phyloP scores from a whole-genome alignment of 495 filamentous ascomycete species.

The Xylaria curta region DNA sequence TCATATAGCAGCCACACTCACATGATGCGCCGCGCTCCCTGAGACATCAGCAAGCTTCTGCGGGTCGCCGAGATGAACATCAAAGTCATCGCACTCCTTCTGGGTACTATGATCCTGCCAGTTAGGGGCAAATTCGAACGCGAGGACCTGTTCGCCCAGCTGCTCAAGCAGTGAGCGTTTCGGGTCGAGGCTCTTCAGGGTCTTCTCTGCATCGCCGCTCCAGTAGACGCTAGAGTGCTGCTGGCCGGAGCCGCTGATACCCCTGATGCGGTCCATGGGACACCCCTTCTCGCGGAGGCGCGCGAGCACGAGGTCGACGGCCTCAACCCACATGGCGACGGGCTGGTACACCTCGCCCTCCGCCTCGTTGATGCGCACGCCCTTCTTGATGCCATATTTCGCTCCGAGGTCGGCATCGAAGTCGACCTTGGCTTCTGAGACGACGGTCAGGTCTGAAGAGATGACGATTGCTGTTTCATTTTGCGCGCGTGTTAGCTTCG shows the following conservation, averaged over 20 bases:
- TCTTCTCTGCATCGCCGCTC: slow-evolving; percentile 70
- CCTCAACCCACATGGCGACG: slow-evolving; percentile 92
- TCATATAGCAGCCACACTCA: slow-evolving; percentile 49
- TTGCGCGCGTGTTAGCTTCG: slow-evolving; percentile 11
- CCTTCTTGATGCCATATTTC: slow-evolving; percentile 87
- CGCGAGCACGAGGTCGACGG: slow-evolving; percentile 80
- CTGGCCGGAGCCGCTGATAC: slow-evolving; percentile 90
- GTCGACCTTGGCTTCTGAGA: slow-evolving; percentile 77
- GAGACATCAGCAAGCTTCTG: slow-evolving; percentile 76
- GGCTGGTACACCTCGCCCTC: slow-evolving; percentile 91
- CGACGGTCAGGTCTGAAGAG: slow-evolving; percentile 76
- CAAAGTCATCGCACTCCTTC: slow-evolving; percentile 86
- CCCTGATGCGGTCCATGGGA: slow-evolving; percentile 77
- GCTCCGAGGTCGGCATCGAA: slow-evolving; percentile 73
- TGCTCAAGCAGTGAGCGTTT: slow-evolving; percentile 70
- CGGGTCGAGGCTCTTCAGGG: slow-evolving; percentile 67
- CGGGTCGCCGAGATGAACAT: slow-evolving; percentile 67
- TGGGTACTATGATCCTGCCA: slow-evolving; percentile 98
- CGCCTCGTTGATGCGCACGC: slow-evolving; percentile 78
- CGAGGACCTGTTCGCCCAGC: slow-evolving; percentile 70
- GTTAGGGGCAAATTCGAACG: slow-evolving; percentile 88
- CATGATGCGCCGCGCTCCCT: slow-evolving; percentile 93
- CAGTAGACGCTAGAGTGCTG: slow-evolving; percentile 97
- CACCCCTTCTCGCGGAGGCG: slow-evolving; percentile 74
- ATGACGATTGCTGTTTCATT: slow-evolving; percentile 70